A percentile compares a stretch with the other conserved stretches of the same genome.
Conservation (phyloP, 2,329 filamentous ascomycete species). For the Ampelomyces quisqualis region DNA sequence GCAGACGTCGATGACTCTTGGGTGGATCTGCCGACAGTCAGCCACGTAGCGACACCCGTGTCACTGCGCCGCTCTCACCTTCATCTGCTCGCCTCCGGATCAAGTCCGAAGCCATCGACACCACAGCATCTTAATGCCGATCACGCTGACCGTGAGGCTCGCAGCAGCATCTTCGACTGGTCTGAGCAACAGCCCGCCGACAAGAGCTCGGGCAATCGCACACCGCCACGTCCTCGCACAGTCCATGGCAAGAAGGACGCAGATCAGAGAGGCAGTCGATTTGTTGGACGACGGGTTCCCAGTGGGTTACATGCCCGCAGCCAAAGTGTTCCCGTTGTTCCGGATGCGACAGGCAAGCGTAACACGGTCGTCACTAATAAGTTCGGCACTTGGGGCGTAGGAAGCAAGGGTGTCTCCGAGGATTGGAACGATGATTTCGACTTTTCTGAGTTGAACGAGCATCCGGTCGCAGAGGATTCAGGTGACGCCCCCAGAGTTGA, state of each 20-base stretch:
- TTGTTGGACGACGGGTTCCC: slow-evolving; percentile 66
- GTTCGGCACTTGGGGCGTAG: slow-evolving; percentile 79
- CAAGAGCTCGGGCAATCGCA: slow-evolving; percentile 60
- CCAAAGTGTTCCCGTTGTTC: slow-evolving; percentile 73
- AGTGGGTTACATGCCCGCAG: slow-evolving; percentile 71
- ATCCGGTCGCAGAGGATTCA: slow-evolving; percentile 30
- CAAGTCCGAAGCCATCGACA: slow-evolving; percentile 43
- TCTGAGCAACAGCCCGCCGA: slow-evolving; percentile 66
- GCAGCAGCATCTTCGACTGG: slow-evolving; percentile 77
- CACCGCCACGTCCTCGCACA: slow-evolving; percentile 67
- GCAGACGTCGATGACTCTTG: slow-evolving; percentile 42
- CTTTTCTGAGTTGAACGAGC: slow-evolving; percentile 60
- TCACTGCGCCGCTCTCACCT: slow-evolving; percentile 37
- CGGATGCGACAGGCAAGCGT: slow-evolving; percentile 59
- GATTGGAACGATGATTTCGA: slow-evolving; percentile 92
- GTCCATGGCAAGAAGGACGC: slow-evolving; percentile 74
- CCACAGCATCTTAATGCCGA: slow-evolving; percentile 42
- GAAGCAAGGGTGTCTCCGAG: slow-evolving; percentile 77
- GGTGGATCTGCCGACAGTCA: slow-evolving; percentile 42
- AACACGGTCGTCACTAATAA: slow-evolving; percentile 61
- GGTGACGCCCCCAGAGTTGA: slow-evolving; percentile 46
- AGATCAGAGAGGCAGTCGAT: slow-evolving; percentile 69
- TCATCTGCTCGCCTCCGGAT: slow-evolving; percentile 30
- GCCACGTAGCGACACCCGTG: slow-evolving; percentile 34
- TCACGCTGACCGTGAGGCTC: slow-evolving; percentile 46